These are phyloP conservation scores for Striga hermonthica DNA, from an alignment of 305 asterid species.

Conservation along the genomic window DNA sequence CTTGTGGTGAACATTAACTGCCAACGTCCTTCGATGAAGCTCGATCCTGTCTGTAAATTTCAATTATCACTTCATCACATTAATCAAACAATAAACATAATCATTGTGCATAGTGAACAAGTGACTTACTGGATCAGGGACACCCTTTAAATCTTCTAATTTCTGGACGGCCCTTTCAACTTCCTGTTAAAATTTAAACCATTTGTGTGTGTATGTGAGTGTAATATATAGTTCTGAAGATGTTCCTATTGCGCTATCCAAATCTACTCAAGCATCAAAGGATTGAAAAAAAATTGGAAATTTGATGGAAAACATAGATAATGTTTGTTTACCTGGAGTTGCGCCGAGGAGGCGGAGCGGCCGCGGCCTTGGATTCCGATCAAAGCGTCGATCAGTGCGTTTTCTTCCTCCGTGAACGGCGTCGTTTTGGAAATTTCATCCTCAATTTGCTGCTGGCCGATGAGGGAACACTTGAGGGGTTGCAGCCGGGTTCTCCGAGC, in stretches of 20 bases:
- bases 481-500: slow-evolving; percentile 30
- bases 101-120: neutral
- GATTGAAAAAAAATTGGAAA: neutral
- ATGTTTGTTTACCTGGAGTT: slow-evolving; percentile 48
- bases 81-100: neutral
- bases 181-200: slow-evolving; percentile 49
- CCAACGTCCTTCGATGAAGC: slow-evolving; percentile 94
- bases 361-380: slow-evolving; percentile 95
- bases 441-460: slow-evolving; percentile 40
- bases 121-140: slow-evolving; percentile 67
- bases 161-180: slow-evolving; percentile 68
- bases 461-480: slow-evolving; percentile 35
- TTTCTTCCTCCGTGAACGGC: slow-evolving; percentile 55
- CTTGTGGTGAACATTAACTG: slow-evolving; percentile 94
- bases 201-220: neutral
- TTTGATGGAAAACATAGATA: neutral
- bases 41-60: slow-evolving; percentile 66
- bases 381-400: slow-evolving; percentile 59
- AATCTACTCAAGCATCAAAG: neutral
- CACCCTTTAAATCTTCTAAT: slow-evolving; percentile 67
- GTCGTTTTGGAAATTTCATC: slow-evolving; percentile 36
- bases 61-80: slow-evolving; percentile 1
- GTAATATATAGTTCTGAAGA: no score
- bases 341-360: slow-evolving; percentile 65
- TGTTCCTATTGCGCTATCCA: no score